Evolutionary conservation across 2,329 filamentous ascomycete genomes (phyloP), one percentile per base, ranked within the genome.

Genomic region (Lachnellula arida): DNA sequence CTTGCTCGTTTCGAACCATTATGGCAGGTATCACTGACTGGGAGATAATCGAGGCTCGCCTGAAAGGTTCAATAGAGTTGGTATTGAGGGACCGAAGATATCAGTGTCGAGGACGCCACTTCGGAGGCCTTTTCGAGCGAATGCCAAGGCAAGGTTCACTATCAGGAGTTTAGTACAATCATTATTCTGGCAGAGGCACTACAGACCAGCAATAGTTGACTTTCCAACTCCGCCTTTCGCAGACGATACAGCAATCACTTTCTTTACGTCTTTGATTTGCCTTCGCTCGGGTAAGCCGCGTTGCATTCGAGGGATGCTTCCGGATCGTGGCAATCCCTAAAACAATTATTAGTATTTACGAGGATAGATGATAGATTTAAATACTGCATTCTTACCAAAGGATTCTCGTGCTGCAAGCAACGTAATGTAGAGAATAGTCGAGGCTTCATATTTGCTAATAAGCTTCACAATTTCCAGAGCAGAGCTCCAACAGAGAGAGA

Each of bases 201-300:
- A 6, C 47, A 71, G 73, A 89, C 89, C 88, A 57, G 93, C 87
- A 46, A 97, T 85, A 7, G 94, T 99, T 64, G 91, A 96, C 71
- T 99, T 99, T 1, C 94, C 94, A 0, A 99, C 94, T n/a, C 94
- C 94, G 2, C 94, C 94, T 70, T 99, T 99, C 14, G 94, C 94
- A 1, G 92, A 97, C 4, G 91, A 96, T 14, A 99, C 90, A n/a
- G 92, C 91, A 57, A 99, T 84, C n/a, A 97, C 85, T 70, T 96
- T 96, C 62, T 85, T 82, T 23, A 99, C 93, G 70, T 92, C 85
- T 25, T 82, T 81, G 64, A 99, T 96, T 64, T 83, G 85, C 62
- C 90, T 83, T 67, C 88, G 86, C 65, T 91, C 82, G 0, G 94
- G 93, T 11, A 96, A 80, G 23, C 90, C 89, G 52, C 89, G 84